Base-by-base conservation (phyloP, 164 flowering plant genomes). In the Hamamelis virginiana region DNA sequence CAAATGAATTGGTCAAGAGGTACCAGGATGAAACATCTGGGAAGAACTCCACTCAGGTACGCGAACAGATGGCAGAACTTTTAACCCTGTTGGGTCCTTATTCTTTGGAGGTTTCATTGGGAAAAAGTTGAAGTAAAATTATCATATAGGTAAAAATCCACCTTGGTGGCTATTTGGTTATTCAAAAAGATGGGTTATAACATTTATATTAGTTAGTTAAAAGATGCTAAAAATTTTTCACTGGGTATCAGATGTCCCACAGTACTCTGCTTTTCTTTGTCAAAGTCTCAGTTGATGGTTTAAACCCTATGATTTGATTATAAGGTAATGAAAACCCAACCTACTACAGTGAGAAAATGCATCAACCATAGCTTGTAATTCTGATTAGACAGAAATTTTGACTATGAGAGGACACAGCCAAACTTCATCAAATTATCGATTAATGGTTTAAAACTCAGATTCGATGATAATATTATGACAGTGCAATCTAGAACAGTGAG, bases 1-100 rank as follows among this genome's bases (percentile, higher is more conserved):
- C 81, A 50, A 55, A 67, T 77, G 78, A 70, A 55, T 59, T 64
- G 69, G 67, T 46, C 53, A 67, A 57, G 41, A 73, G 44, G 22
- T 19, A 70, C 58, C 68, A 62, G 53, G 70, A 66, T 51, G 80
- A 60, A 69, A 66, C 25, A 56, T 65, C 76, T n/a, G 62, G 65
- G 65, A 75, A 77, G 76, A 81, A 67, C 18, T 67, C 77, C 18
- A 70, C 77, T 22, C 91, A 84, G 89, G 97, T 90, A 76, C 74
- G 33, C 18, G 46, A 28, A 46, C 61, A 28, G 62, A 50, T 19
- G 19, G 48, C 22, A 47, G 22, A 46, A 16, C 19, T 65, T 38
- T 21, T 50, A 9, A 43, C 15, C 59, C 26, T 33, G n/a, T 53
- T 38, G 8, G 22, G 5, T 33, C 61, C 13, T 0, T 22, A 6